A percentile compares a stretch with the other conserved stretches of the same genome.
Conservation (phyloP, 1,139 yeast species). For the Nakaseomyces sp. region DNA sequence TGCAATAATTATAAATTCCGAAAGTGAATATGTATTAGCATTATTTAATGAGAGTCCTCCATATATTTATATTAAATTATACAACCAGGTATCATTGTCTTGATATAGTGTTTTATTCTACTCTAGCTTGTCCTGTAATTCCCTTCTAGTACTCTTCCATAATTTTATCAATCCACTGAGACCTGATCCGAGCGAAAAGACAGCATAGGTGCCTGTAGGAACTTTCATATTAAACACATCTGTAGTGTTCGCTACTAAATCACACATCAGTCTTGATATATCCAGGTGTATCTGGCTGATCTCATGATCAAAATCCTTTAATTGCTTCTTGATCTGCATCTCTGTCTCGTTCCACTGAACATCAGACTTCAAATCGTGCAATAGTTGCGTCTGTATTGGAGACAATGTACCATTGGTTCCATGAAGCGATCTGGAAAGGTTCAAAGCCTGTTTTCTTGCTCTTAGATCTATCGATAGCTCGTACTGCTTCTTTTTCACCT, state of each 20-base stretch:
- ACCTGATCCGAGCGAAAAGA: slow-evolving; percentile 34
- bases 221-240: slow-evolving; percentile 35
- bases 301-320: slow-evolving; percentile 30
- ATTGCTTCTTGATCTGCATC: slow-evolving; percentile 19
- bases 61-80: no score
- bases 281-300: slow-evolving; percentile 33
- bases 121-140: not conserved
- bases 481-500: slow-evolving; percentile 36
- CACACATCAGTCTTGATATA: slow-evolving; percentile 34
- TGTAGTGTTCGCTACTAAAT: slow-evolving; percentile 37
- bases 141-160: slow-evolving; percentile 24
- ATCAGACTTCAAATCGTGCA: slow-evolving; percentile 27
- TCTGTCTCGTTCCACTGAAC: slow-evolving; percentile 9
- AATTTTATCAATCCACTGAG: slow-evolving; percentile 35
- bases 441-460: slow-evolving; percentile 29
- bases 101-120: no score
- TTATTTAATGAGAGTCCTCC: no score
- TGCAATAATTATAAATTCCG: no score
- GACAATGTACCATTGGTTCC: slow-evolving; percentile 12
- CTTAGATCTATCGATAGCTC: slow-evolving; percentile 34
- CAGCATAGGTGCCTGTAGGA: slow-evolving; percentile 29
- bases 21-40: no score
- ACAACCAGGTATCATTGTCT: no score
- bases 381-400: slow-evolving; percentile 28
- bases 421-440: slow-evolving; percentile 17